Conservation (phyloP, 352 stramenopile species). For the Phytopythium sindhum region DNA sequence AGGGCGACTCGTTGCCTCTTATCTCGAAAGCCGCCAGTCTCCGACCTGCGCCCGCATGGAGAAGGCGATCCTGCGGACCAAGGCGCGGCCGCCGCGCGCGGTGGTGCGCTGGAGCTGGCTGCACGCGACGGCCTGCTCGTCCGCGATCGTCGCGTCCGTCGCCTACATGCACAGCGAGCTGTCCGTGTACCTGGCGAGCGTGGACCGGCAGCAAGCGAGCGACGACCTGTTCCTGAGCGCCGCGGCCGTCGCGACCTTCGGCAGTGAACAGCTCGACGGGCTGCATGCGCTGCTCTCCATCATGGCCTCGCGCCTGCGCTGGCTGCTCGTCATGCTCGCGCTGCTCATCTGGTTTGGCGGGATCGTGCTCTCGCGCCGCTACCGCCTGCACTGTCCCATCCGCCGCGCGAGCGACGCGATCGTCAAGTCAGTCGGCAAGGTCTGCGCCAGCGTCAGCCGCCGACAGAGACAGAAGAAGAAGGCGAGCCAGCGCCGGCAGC, state of each 20-base stretch:
- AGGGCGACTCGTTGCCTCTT: background rate
- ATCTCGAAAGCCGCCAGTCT: background rate
- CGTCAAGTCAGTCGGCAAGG: conserved; percentile 14
- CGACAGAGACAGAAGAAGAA: conserved; percentile 5
- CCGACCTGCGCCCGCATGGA: background rate
- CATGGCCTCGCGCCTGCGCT: conserved; percentile 35
- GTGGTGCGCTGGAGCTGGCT: conserved; percentile 70
- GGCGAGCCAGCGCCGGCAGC: conserved; percentile 7
- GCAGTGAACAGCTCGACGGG: conserved; percentile 29
- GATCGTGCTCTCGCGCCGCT: conserved; percentile 41
- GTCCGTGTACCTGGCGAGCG: conserved; percentile 34
- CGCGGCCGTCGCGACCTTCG: conserved; percentile 18
- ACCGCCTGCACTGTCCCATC: conserved; percentile 48
- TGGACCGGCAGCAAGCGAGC: conserved; percentile 28
- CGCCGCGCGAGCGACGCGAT: conserved; percentile 26
- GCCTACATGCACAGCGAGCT: conserved; percentile 67
- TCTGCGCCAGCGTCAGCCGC: conserved; percentile 16
- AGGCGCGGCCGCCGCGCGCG: conserved; percentile 20
- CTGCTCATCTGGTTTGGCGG: conserved; percentile 40
- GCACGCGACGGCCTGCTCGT: conserved; percentile 64
- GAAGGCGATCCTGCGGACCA: conserved; percentile 9
- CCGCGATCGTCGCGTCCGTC: conserved; percentile 58
- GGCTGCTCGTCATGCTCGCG: conserved; percentile 35
- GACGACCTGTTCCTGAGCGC: conserved; percentile 35
- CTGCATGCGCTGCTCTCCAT: conserved; percentile 27